These are phyloP conservation scores for Lichtheimia ramosa DNA, from an alignment of 371 early-diverging fungal genomes.

Conservation along the genomic window DNA sequence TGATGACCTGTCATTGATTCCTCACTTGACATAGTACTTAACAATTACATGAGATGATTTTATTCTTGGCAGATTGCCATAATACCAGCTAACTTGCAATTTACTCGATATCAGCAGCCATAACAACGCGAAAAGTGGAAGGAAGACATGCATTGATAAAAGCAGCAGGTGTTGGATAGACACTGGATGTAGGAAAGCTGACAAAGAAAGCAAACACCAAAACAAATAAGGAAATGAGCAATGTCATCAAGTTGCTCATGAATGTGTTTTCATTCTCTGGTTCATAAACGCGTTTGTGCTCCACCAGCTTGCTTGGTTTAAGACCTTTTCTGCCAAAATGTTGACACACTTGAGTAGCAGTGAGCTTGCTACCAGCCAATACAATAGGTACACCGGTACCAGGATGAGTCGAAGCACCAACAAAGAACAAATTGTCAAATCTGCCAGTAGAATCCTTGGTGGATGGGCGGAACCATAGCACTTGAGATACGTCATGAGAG, in stretches of 20 bases:
- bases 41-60: too few relatives aligned
- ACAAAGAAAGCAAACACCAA: conserved; percentile 27
- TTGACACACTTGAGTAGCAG: conserved; percentile 46
- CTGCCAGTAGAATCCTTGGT: conserved; percentile 54
- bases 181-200: conserved; percentile 23
- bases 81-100: too few relatives aligned
- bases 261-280: conserved; percentile 5
- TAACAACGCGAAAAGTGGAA: conserved; percentile 19
- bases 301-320: conserved; percentile 7
- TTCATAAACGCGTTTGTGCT: background rate
- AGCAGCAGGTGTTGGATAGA: conserved; percentile 32
- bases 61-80: too few relatives aligned
- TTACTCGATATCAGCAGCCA: too few relatives aligned
- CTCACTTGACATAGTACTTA: too few relatives aligned
- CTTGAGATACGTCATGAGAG: conserved; percentile 58
- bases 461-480: conserved; percentile 60
- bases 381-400: conserved; percentile 74
- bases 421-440: conserved; percentile 63
- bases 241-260: background rate
- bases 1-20: too few relatives aligned
- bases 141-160: conserved; percentile 40
- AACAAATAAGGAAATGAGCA: conserved; percentile 15
- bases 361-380: conserved; percentile 56
- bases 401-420: conserved; percentile 67
- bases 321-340: conserved; percentile 26